Evolutionary conservation across 306 rosid species (phyloP).

Genomic region (Malus domestica): DNA sequence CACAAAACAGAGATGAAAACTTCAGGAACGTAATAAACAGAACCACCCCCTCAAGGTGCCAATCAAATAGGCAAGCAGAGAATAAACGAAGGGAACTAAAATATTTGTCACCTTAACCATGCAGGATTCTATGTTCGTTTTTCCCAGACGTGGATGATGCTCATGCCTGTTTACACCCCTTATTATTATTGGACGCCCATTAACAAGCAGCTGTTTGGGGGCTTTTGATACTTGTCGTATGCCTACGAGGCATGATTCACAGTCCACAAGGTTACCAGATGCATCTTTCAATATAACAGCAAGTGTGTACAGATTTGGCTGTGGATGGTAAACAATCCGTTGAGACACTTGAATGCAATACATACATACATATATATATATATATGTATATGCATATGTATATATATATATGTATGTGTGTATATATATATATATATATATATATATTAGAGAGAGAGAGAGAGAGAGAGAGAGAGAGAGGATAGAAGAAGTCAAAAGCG

Average conservation of each 20-base stretch:
- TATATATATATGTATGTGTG: too few species aligned
- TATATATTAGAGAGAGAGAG: too few species aligned
- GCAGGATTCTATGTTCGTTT: slow-evolving; percentile 90
- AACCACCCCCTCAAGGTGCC: slow-evolving; percentile 1
- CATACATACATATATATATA: too few species aligned
- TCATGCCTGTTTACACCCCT: slow-evolving; percentile 96
- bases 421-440: too few species aligned
- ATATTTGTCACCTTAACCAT: slow-evolving; percentile 64
- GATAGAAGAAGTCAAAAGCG: not conserved
- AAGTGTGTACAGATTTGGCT: slow-evolving; percentile 84
- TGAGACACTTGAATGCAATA: not conserved
- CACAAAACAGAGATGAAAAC: slow-evolving; percentile 11
- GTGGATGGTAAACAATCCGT: slow-evolving; percentile 19
- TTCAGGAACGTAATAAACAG: not conserved
- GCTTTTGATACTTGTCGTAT: slow-evolving; percentile 67
- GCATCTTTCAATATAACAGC: slow-evolving; percentile 69
- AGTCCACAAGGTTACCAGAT: slow-evolving; percentile 62
- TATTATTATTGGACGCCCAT: slow-evolving; percentile 73
- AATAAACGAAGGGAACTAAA: not conserved
- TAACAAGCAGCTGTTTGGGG: slow-evolving; percentile 83
- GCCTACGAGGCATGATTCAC: slow-evolving; percentile 83
- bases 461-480: too few species aligned
- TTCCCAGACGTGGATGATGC: slow-evolving; percentile 92
- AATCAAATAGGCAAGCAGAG: slow-evolving; percentile 1
- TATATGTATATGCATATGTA: too few species aligned